phyloP scores from a whole-genome alignment of 169 alveolate species.

The Eimeria mitis region DNA sequence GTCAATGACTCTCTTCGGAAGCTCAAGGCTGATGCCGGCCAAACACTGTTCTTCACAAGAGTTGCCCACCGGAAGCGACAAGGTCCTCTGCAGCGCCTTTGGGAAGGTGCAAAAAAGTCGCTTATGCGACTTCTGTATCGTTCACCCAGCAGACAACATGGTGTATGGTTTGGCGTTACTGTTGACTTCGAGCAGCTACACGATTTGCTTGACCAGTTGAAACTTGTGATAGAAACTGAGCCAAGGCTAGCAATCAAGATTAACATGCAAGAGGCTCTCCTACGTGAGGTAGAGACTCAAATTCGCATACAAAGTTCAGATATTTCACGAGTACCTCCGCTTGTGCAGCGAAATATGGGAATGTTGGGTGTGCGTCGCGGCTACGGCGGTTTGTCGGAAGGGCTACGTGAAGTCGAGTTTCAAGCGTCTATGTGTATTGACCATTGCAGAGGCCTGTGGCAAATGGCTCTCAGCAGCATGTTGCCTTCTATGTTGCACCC shows the following conservation, averaged over 20 bases:
- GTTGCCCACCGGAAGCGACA: constrained; percentile 29
- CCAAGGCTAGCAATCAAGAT: constrained; percentile 17
- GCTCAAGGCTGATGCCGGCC: constrained; percentile 33
- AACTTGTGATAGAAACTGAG: constrained; percentile 18
- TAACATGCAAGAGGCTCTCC: constrained; percentile 62
- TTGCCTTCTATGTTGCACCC: constrained; percentile 67
- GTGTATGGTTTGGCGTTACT: constrained; percentile 79
- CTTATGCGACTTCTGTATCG: constrained; percentile 40
- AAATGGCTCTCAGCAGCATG: constrained; percentile 50
- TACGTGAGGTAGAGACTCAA: constrained; percentile 53
- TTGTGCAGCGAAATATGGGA: constrained; percentile 51
- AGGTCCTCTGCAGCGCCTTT: constrained; percentile 6
- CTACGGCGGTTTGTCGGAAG: constrained; percentile 60
- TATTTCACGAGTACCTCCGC: constrained; percentile 60
- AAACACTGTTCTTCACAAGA: constrained; percentile 70
- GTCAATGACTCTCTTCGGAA: constrained; percentile 45
- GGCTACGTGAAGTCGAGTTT: constrained; percentile 39
- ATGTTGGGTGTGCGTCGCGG: constrained; percentile 77
- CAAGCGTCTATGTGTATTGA: constrained; percentile 76
- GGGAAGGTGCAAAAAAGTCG: constrained; percentile 56
- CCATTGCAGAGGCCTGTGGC: constrained; percentile 78
- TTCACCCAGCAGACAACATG: constrained; percentile 69
- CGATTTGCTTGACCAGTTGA: constrained; percentile 44
- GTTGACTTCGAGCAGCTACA: constrained; percentile 37
- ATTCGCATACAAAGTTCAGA: constrained; percentile 20